Evolutionary conservation across 2,329 filamentous ascomycete genomes (phyloP), one percentile per base, ranked within the genome.

Genomic region (Calonectria pteridis): DNA sequence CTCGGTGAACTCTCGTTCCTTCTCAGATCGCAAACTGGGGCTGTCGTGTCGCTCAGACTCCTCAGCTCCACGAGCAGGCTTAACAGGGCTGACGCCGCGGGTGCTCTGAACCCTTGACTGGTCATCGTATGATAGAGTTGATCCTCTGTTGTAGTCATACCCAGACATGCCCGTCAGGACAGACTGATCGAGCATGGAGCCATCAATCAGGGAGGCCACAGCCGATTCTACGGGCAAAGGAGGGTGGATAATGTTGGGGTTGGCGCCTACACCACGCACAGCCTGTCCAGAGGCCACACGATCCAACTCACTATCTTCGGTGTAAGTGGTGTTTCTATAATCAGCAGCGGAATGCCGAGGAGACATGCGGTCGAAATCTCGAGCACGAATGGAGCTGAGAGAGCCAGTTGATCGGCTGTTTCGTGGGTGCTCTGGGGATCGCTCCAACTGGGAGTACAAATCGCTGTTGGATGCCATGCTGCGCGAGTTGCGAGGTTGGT

Each of bases 141-240:
- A 86, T 28, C 33, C 80, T 82, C 71, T 85, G 75, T 73, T 77
- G 74, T 88, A 89, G 31, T 89, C 88, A 75, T 89, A 78, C 37
- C 87, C 88, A 16, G 91, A 93, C 13, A 87, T 88, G 43, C 81
- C 86, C 4, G 92, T 96, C 67, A 98, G 82, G 16, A 93, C 90
- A 2, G 95, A 97, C 66, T 90, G 89, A 6, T 91, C 89, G 20
- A 91, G 82, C 83, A 89, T 86, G 0, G 95, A 96, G 23, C 95
- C 95, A 78, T 97, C 93, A 2, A 93, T 87, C 9, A 98, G 87
- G 20, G 96, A 98, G 10, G 96, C 96, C 14, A 98, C 96, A 13
- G 94, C 94, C 18, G 96, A 98, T 84, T 98, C 96, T 0, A 98
- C 92, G 2, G 91, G 95, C 40, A 92, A 82, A 2, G 91, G 91